Conservation (phyloP, 1,284 basidiomycete genomes). For the Porphyrellus sp. region DNA sequence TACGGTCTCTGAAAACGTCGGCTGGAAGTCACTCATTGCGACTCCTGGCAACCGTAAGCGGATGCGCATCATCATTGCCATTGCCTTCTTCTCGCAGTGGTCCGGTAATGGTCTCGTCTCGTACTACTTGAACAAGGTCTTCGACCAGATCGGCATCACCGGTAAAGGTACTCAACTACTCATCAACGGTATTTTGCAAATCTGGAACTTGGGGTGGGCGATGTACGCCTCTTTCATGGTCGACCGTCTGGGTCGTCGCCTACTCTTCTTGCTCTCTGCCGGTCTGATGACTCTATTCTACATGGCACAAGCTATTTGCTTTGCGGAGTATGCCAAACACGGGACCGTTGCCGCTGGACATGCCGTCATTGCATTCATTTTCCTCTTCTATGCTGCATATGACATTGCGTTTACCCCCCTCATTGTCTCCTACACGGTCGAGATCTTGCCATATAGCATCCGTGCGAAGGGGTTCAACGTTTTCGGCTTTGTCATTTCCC, state of each 20-base stretch:
- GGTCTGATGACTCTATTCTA: constrained; percentile 71
- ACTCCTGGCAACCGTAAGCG: constrained; percentile 67
- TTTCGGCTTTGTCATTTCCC: constrained; percentile 63
- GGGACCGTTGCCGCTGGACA: constrained; percentile 48
- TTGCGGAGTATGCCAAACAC: constrained; percentile 55
- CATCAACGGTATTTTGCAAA: constrained; percentile 72
- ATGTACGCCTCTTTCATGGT: constrained; percentile 54
- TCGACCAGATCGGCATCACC: constrained; percentile 71
- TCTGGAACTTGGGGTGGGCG: constrained; percentile 72
- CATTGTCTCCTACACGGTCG: constrained; percentile 71
- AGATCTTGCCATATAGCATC: constrained; percentile 68
- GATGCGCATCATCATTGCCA: constrained; percentile 63
- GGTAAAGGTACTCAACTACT: constrained; percentile 57
- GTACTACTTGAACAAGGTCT: constrained; percentile 72
- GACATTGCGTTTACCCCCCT: constrained; percentile 74
- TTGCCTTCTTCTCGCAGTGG: constrained; percentile 75
- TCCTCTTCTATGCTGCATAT: constrained; percentile 68
- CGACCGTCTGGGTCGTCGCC: constrained; percentile 58
- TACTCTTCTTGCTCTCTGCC: constrained; percentile 63
- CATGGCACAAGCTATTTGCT: constrained; percentile 68
- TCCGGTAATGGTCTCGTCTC: constrained; percentile 74
- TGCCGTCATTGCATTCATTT: constrained; percentile 74
- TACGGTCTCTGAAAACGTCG: constrained; percentile 50
- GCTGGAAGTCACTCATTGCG: constrained; percentile 57
- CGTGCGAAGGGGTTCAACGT: constrained; percentile 79